phyloP scores from a whole-genome alignment of 2,329 filamentous ascomycete species.

The Fusarium sp. region DNA sequence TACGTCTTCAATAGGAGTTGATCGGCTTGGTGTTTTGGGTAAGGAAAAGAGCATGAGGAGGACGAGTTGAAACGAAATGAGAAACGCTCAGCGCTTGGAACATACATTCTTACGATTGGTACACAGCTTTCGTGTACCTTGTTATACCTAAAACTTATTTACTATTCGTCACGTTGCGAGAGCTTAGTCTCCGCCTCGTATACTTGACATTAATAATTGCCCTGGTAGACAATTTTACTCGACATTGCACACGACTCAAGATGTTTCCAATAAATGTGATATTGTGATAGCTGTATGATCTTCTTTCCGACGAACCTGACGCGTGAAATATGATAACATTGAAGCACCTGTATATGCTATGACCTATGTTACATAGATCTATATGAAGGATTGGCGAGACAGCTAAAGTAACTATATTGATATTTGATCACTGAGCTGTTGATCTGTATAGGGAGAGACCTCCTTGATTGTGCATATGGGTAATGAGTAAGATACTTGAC shows the following conservation, averaged over 20 bases:
- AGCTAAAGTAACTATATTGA: background rate
- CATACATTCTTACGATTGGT: conserved; percentile 34
- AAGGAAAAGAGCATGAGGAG: conserved; percentile 28
- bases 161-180: conserved; percentile 39
- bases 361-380: background rate
- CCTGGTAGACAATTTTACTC: conserved; percentile 50
- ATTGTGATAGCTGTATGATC: background rate
- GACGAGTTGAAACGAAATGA: conserved; percentile 34
- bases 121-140: conserved; percentile 32
- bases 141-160: conserved; percentile 43
- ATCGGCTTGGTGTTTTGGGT: conserved; percentile 43
- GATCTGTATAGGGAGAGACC: background rate
- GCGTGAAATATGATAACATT: background rate
- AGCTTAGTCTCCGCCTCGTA: conserved; percentile 37
- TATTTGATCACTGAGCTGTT: background rate
- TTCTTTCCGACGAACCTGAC: background rate
- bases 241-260: conserved; percentile 43
- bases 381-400: background rate
- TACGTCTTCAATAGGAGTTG: conserved; percentile 42
- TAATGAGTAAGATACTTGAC: background rate
- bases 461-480: background rate
- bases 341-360: background rate
- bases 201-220: conserved; percentile 47
- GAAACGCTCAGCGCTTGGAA: conserved; percentile 40
- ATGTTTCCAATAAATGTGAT: background rate